Conservation (phyloP, 306 rosid species). For the Potentilla sterilis region DNA sequence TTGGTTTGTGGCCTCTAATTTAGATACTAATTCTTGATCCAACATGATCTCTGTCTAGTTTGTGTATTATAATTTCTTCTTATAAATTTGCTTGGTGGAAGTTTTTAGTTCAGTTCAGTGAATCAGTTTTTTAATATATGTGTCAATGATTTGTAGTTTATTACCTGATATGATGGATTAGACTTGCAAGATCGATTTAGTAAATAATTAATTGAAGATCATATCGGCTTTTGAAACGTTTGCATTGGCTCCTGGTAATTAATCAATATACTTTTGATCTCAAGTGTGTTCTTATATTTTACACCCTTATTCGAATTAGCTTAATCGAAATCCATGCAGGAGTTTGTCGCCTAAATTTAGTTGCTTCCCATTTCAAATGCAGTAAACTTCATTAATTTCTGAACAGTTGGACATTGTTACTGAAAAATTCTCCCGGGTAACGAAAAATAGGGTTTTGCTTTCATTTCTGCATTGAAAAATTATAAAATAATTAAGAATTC, state of each 20-base stretch:
- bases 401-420: neutral
- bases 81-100: slow-evolving; percentile 28
- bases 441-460: neutral
- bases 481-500: too few species aligned
- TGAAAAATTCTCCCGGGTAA: neutral
- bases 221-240: neutral
- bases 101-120: slow-evolving; percentile 5
- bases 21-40: slow-evolving; percentile 12
- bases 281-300: neutral
- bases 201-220: slow-evolving; percentile 2
- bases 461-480: too few species aligned
- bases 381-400: too few species aligned
- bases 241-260: slow-evolving; percentile 1
- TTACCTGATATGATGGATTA: slow-evolving; percentile 41
- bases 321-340: neutral
- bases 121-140: slow-evolving; percentile 10
- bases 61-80: neutral
- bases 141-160: slow-evolving; percentile 23
- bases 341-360: slow-evolving; percentile 1
- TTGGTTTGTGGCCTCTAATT: slow-evolving; percentile 17
- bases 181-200: slow-evolving; percentile 29
- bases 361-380: neutral
- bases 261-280: neutral
- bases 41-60: neutral
- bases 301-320: neutral